phyloP scores from a whole-genome alignment of 2,329 filamentous ascomycete species.

The Torrubiellomyces zombiae region DNA sequence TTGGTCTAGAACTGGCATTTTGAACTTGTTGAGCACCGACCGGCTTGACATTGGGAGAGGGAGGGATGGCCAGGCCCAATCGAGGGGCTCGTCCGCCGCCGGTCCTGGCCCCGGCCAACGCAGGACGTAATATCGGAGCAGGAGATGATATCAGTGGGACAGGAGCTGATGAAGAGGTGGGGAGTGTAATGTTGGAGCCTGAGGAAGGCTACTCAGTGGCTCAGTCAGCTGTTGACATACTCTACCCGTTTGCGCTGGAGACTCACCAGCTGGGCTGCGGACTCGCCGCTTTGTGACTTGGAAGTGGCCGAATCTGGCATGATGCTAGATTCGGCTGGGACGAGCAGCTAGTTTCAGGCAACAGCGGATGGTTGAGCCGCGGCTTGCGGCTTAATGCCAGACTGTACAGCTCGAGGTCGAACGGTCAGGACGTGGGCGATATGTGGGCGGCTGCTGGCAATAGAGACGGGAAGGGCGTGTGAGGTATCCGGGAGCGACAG shows the following conservation, averaged over 20 bases:
- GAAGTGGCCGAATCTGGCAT: too few species aligned
- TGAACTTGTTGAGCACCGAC: slow-evolving; percentile 35
- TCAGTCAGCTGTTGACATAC: too few species aligned
- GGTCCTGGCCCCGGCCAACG: slow-evolving; percentile 54
- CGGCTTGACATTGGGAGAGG: slow-evolving; percentile 67
- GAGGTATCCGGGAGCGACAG: too few species aligned
- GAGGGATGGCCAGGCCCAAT: slow-evolving; percentile 78
- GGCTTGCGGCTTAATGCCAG: too few species aligned
- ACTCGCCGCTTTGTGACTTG: too few species aligned
- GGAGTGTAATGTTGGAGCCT: slow-evolving; percentile 10
- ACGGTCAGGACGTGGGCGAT: too few species aligned
- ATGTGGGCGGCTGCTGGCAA: too few species aligned
- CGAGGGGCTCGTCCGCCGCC: slow-evolving; percentile 52
- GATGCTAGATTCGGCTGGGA: too few species aligned
- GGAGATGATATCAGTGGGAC: slow-evolving; percentile 54
- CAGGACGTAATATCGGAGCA: slow-evolving; percentile 67
- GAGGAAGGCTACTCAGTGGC: slow-evolving; percentile 8
- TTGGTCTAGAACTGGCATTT: slow-evolving; percentile 24
- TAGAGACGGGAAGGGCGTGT: too few species aligned
- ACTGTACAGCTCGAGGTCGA: too few species aligned
- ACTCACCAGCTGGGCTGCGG: slow-evolving; percentile 8
- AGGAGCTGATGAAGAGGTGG: slow-evolving; percentile 17
- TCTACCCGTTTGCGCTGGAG: not conserved
- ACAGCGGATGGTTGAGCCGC: too few species aligned
- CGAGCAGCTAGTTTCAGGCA: too few species aligned